Evolutionary conservation across 768 basidiomycete species (phyloP), one percentile per base, ranked within the genome.

Genomic region (Boletus fagicola): DNA sequence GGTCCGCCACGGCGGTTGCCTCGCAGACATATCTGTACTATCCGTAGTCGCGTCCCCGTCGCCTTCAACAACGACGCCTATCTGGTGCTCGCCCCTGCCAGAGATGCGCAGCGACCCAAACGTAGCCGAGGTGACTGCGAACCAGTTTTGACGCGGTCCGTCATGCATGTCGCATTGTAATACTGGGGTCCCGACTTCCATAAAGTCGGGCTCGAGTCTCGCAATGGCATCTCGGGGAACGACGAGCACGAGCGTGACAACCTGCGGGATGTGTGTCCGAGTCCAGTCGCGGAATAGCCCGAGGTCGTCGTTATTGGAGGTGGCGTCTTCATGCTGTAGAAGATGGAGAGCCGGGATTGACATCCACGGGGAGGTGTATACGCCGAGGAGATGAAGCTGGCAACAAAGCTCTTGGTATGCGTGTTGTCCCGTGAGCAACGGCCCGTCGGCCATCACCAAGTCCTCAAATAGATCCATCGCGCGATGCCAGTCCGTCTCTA

Each of bases 341-440:
- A 24, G 1, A 31, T 4, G 18, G 22, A 47, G 43, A 26, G 39
- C 15, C 2, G 50, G 28, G 12, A 20, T 2, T 0, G 38, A 54
- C 9, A 58, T n/a, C 48, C 62, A 60, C 10, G 43, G 28, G 12
- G 48, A 26, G 35, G 74, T 74, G 59, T 75, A 66, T 1, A 83
- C 61, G 2, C 72, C 75, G 13, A 76, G 69, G 10, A 75, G 68
- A 55, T 81, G 74, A 0, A 83, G 66, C 3, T 79, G 76, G 7
- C 71, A 65, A 39, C 68, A 77, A 8, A 84, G 62, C 44, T 84
- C 82, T 52, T 82, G 80, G 52, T 74, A 74, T 38, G 74, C 70
- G 24, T 70, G 62, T 11, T 49, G 64, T 39, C 62, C 74, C 28
- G 62, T 45, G 10, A 66, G 16, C 28, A 72, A 31, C 16, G 18